These are phyloP conservation scores for Candida insectorum DNA, from an alignment of 805 yeast genomes.

Conservation along the genomic window DNA sequence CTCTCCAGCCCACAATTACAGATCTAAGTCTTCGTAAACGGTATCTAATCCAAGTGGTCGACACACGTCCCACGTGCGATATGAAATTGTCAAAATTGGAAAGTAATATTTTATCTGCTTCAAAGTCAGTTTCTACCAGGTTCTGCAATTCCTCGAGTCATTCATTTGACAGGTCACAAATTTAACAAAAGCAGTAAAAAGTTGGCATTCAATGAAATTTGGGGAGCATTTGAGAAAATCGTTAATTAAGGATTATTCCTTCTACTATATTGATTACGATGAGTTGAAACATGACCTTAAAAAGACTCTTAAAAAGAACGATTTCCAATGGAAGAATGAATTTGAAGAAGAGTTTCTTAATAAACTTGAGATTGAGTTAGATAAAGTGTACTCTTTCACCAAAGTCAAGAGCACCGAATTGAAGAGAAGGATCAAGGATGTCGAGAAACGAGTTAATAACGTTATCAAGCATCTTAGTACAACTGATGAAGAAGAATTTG, in stretches of 20 bases:
- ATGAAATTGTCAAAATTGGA: too few relatives aligned
- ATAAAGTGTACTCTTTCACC: constrained; percentile 89
- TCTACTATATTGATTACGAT: constrained; percentile 89
- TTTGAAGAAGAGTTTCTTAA: constrained; percentile 81
- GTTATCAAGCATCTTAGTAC: constrained; percentile 50
- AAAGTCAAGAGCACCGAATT: constrained; percentile 85
- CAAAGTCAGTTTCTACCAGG: too few relatives aligned
- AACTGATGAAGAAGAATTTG: constrained; percentile 38
- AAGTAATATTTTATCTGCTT: too few relatives aligned
- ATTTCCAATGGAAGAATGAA: constrained; percentile 65
- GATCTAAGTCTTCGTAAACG: too few relatives aligned
- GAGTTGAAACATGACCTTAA: constrained; percentile 81
- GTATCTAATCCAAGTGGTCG: too few relatives aligned
- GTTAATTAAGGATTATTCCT: constrained; percentile 83
- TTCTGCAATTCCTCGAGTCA: too few relatives aligned
- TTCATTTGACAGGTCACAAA: too few relatives aligned
- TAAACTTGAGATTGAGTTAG: constrained; percentile 76
- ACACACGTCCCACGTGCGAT: too few relatives aligned
- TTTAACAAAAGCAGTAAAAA: too few relatives aligned
- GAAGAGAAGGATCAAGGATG: constrained; percentile 76
- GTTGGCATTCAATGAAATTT: constrained; percentile 97
- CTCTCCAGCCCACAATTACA: too few relatives aligned
- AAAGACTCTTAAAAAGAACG: constrained; percentile 57
- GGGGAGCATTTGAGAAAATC: constrained; percentile 91
- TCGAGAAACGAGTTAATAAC: constrained; percentile 67